phyloP scores from a whole-genome alignment of 2,329 filamentous ascomycete species.

The Alternaria rosae region DNA sequence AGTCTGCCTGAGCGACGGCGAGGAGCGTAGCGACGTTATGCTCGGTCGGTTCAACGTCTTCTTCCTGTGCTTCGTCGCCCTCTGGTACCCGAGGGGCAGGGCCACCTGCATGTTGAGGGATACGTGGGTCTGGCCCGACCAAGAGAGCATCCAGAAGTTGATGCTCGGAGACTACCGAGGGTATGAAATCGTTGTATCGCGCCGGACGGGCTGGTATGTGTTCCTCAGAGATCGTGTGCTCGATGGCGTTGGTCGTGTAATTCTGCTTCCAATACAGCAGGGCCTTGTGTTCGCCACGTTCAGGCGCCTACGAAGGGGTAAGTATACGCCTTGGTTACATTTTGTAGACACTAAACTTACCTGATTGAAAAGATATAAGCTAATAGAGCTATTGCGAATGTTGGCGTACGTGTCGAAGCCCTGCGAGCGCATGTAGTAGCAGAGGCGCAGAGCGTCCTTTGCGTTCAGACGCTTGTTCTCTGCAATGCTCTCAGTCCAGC shows the following conservation, averaged over 20 bases:
- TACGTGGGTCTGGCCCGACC: background rate
- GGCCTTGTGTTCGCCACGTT: too few species aligned
- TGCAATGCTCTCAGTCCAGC: slow-evolving; percentile 24
- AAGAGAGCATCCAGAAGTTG: background rate
- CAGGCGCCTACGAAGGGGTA: background rate
- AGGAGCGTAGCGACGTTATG: background rate
- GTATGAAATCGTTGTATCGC: slow-evolving; percentile 3
- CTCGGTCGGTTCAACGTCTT: background rate
- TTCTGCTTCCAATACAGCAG: slow-evolving; percentile 32
- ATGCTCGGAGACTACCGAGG: background rate
- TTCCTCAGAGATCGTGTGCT: background rate
- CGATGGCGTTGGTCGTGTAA: slow-evolving; percentile 7
- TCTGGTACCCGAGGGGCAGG: background rate
- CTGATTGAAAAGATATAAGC: slow-evolving; percentile 23
- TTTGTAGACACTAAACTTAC: background rate
- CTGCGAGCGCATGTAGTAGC: slow-evolving; percentile 43
- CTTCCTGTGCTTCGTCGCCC: background rate
- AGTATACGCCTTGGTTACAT: background rate
- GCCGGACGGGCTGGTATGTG: background rate
- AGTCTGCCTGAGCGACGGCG: background rate
- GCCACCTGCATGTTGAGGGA: background rate
- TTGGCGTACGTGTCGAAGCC: slow-evolving; percentile 31
- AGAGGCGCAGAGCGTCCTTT: slow-evolving; percentile 32
- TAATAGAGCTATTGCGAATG: slow-evolving; percentile 16
- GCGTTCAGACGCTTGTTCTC: slow-evolving; percentile 9